Evolutionary conservation across 176 grass and related monocot species (phyloP).

Genomic region (Areca catechu): DNA sequence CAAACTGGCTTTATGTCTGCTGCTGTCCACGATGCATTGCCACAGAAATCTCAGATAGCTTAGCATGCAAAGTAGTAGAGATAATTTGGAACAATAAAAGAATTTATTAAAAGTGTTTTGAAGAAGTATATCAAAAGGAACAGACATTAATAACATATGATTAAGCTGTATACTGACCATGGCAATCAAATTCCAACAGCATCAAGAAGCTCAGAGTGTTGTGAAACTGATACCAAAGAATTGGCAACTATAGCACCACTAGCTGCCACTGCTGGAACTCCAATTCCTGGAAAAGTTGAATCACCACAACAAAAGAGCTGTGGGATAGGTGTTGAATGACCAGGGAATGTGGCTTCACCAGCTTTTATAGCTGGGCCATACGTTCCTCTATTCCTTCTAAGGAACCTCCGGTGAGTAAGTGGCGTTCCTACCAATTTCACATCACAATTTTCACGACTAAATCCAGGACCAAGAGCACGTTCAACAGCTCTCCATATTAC

Average conservation of each 20-base stretch:
- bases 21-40: too few relatives aligned
- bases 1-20: too few relatives aligned
- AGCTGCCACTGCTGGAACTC: slow-evolving; percentile 81
- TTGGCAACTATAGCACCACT: slow-evolving; percentile 95
- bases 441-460: slow-evolving; percentile 66
- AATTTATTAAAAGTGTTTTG: too few relatives aligned
- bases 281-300: slow-evolving; percentile 90
- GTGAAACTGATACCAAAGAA: slow-evolving; percentile 56
- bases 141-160: too few relatives aligned
- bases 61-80: too few relatives aligned
- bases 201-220: slow-evolving; percentile 90
- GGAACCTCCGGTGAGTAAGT: slow-evolving; percentile 72
- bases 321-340: slow-evolving; percentile 71
- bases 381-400: slow-evolving; percentile 78
- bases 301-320: slow-evolving; percentile 94
- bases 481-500: slow-evolving; percentile 95
- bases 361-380: slow-evolving; percentile 96
- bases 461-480: slow-evolving; percentile 62
- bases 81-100: too few relatives aligned
- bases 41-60: too few relatives aligned
- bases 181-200: slow-evolving; percentile 62
- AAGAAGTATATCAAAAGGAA: too few relatives aligned
- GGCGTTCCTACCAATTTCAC: slow-evolving; percentile 82
- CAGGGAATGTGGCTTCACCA: slow-evolving; percentile 78
- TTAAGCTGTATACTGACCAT: background rate